Conservation (phyloP, 176 grass and related monocot genomes). For the Musa beccarii region DNA sequence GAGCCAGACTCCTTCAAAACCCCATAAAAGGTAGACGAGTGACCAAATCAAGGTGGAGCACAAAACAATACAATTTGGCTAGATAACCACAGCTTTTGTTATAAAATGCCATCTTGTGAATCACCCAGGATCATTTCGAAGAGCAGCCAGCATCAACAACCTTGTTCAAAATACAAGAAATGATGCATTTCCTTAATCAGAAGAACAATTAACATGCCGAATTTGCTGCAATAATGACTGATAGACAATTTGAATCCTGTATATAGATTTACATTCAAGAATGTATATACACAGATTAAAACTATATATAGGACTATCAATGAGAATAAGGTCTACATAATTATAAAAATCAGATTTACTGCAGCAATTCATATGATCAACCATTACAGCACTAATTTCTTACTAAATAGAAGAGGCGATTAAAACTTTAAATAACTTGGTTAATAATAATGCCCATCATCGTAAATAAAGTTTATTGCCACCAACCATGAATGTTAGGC, state of each 20-base stretch:
- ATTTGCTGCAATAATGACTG: background rate
- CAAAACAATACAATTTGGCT: background rate
- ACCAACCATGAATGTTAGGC: slow-evolving; percentile 78
- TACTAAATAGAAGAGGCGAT: background rate
- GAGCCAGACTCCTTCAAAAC: background rate
- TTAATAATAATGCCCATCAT: background rate
- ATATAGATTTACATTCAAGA: background rate
- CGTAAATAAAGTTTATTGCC: background rate
- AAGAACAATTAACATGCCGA: background rate
- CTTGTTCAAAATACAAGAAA: background rate
- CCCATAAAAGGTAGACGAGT: background rate
- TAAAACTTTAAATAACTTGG: background rate
- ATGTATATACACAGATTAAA: background rate
- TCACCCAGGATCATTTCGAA: background rate
- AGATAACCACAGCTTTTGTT: background rate
- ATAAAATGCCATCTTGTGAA: background rate
- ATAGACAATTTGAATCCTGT: background rate
- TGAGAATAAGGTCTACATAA: no score
- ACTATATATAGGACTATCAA: background rate
- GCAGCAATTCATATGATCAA: background rate
- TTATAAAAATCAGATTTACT: background rate
- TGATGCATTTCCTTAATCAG: background rate
- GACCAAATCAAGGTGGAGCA: background rate
- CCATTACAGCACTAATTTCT: background rate
- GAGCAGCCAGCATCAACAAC: background rate